Base-by-base conservation (phyloP, 1,284 basidiomycete genomes). In the Ustanciosporium gigantosporum region DNA sequence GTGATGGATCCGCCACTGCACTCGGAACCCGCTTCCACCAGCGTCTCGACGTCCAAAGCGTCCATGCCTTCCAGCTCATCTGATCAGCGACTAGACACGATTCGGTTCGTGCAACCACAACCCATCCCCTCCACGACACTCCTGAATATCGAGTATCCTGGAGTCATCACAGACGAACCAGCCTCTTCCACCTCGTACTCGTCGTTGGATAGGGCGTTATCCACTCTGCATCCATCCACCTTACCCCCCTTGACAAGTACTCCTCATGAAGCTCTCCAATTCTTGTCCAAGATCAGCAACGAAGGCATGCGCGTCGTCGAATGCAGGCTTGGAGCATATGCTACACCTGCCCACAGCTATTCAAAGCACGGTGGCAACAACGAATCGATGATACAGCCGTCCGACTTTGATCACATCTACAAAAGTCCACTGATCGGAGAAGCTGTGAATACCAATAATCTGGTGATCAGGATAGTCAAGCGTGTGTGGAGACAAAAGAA, bases 81-180 rank as follows among this genome's bases (percentile, higher is more conserved):
- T n/a, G n/a, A n/a, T n/a, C n/a, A n/a, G n/a, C n/a, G n/a, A n/a
- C n/a, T n/a, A n/a, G n/a, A n/a, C n/a, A n/a, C n/a, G n/a, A n/a
- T n/a, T n/a, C n/a, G n/a, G n/a, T n/a, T 39, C 31, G 45, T 59
- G 36, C 14, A 43, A 17, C 46, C 58, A 4, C 50, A 40, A 21
- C 41, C 41, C 16, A 53, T 76, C 3, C 73, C 73, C 3, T 11
- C 50, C 24, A 56, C 46, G 7, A 24, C 38, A 2, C 44, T 72
- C 6, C 36, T 73, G 36, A 53, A 53, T 20, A 47, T 76, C 45
- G 73, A 76, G 31, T 76, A 73, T 43, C 73, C 73, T 2, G 73
- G 69, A 31, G 46, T 68, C 20, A 41, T 68, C 25, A 17, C 14
- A 7, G 17, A 9, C 25, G 19, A 14, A 5, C 37, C 14, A 5